phyloP scores from a whole-genome alignment of 2,329 filamentous ascomycete genomes.

The Boeremia lycopersici region DNA sequence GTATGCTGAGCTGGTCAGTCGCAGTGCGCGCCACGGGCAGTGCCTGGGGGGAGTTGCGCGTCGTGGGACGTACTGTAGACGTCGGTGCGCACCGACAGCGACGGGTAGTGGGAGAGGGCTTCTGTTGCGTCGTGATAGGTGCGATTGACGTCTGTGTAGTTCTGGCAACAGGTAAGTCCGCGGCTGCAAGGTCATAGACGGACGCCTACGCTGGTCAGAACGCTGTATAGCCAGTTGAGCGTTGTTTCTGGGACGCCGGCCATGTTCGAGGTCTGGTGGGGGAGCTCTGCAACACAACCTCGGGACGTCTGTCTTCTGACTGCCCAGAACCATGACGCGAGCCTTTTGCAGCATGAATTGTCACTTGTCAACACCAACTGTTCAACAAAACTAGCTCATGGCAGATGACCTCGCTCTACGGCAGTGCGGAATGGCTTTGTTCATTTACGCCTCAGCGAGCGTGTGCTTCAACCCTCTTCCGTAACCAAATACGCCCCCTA shows the following conservation, averaged over 20 bases:
- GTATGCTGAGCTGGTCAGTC: slow-evolving; percentile 66
- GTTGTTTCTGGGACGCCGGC: slow-evolving; percentile 79
- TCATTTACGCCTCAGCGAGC: slow-evolving; percentile 31
- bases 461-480: slow-evolving; percentile 21
- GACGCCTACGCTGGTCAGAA: slow-evolving; percentile 64
- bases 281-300: slow-evolving; percentile 1
- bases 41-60: neutral
- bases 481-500: slow-evolving; percentile 9
- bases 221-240: slow-evolving; percentile 93
- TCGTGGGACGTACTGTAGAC: slow-evolving; percentile 76
- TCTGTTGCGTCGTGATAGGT: slow-evolving; percentile 92
- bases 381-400: too few relatives aligned
- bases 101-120: slow-evolving; percentile 77
- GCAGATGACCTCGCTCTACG: neutral
- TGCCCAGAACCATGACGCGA: too few relatives aligned
- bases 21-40: neutral
- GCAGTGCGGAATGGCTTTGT: neutral
- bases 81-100: slow-evolving; percentile 84
- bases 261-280: slow-evolving; percentile 48
- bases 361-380: too few relatives aligned
- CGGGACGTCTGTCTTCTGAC: too few relatives aligned
- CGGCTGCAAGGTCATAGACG: neutral
- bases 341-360: too few relatives aligned
- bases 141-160: slow-evolving; percentile 91
- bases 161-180: slow-evolving; percentile 57